Conservation (phyloP, 352 stramenopile species). For the Phytophthora megakarya region DNA sequence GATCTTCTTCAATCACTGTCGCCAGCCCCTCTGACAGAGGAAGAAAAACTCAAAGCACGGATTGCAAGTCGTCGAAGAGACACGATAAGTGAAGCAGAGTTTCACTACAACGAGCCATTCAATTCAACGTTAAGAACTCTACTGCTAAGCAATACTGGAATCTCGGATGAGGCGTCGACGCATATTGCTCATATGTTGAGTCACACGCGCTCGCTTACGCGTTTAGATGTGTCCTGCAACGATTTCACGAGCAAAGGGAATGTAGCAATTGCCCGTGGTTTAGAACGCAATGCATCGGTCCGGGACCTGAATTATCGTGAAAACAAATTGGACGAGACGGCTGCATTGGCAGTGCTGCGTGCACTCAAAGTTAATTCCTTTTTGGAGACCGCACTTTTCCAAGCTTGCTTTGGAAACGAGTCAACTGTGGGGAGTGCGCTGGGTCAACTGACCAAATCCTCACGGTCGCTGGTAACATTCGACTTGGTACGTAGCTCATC, state of each 20-base stretch:
- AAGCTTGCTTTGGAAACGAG: slow-evolving; percentile 55
- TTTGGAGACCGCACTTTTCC: slow-evolving; percentile 61
- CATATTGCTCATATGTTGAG: slow-evolving; percentile 53
- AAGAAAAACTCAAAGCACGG: slow-evolving; percentile 60
- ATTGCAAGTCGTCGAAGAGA: slow-evolving; percentile 38
- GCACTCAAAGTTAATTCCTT: slow-evolving; percentile 39
- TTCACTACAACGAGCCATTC: slow-evolving; percentile 37
- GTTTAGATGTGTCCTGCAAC: slow-evolving; percentile 64
- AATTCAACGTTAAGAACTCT: slow-evolving; percentile 67
- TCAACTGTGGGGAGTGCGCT: slow-evolving; percentile 36
- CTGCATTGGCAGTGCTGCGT: slow-evolving; percentile 40
- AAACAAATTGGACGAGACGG: slow-evolving; percentile 54
- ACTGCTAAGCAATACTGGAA: slow-evolving; percentile 61
- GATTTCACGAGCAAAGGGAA: slow-evolving; percentile 45
- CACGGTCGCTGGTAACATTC: slow-evolving; percentile 44
- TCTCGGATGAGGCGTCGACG: slow-evolving; percentile 53
- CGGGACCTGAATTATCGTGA: slow-evolving; percentile 61
- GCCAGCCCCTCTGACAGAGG: slow-evolving; percentile 43
- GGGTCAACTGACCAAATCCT: slow-evolving; percentile 35
- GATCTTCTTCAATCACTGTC: slow-evolving; percentile 60
- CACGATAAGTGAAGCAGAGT: slow-evolving; percentile 22
- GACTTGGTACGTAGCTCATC: slow-evolving; percentile 52
- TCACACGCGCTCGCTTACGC: slow-evolving; percentile 52
- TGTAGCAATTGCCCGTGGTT: slow-evolving; percentile 46
- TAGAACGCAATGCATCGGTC: slow-evolving; percentile 54